phyloP scores from a whole-genome alignment of 2,329 filamentous ascomycete genomes.

The Cryphonectria radicalis region DNA sequence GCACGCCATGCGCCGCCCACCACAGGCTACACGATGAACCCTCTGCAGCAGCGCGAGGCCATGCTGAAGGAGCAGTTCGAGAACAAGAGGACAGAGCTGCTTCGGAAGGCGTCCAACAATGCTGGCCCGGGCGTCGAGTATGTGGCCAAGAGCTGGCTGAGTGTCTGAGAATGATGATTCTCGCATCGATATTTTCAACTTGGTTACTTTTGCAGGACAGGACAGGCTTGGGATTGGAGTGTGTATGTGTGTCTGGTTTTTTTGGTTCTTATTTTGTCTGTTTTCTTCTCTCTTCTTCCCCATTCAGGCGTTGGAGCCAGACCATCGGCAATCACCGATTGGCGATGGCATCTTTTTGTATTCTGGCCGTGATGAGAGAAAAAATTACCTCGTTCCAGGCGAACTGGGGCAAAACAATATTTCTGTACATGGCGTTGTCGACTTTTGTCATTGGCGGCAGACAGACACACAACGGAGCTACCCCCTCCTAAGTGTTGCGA shows the following conservation, averaged over 20 bases:
- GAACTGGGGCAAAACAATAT: slow-evolving; percentile 14
- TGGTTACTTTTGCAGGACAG: neutral
- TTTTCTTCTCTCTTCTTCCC: neutral
- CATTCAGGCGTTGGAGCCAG: neutral
- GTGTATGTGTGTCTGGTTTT: neutral
- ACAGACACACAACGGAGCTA: neutral
- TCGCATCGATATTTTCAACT: neutral
- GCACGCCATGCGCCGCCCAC: slow-evolving; percentile 42
- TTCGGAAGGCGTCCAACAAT: slow-evolving; percentile 45
- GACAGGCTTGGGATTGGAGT: neutral
- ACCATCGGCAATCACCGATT: neutral
- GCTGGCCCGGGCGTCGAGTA: slow-evolving; percentile 43
- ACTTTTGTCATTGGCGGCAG: neutral
- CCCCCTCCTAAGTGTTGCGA: neutral
- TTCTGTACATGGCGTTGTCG: neutral
- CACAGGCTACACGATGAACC: slow-evolving; percentile 45
- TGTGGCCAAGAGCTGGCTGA: slow-evolving; percentile 45
- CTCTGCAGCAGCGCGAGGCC: slow-evolving; percentile 53
- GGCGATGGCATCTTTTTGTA: neutral
- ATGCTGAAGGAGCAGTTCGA: slow-evolving; percentile 52
- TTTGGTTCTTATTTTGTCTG: neutral
- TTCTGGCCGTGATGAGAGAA: slow-evolving; percentile 7
- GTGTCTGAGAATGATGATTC: slow-evolving; percentile 31
- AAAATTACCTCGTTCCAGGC: slow-evolving; percentile 21
- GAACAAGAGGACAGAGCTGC: slow-evolving; percentile 46